Conservation (phyloP, 257 asterid species). For the Verbascum thapsus region DNA sequence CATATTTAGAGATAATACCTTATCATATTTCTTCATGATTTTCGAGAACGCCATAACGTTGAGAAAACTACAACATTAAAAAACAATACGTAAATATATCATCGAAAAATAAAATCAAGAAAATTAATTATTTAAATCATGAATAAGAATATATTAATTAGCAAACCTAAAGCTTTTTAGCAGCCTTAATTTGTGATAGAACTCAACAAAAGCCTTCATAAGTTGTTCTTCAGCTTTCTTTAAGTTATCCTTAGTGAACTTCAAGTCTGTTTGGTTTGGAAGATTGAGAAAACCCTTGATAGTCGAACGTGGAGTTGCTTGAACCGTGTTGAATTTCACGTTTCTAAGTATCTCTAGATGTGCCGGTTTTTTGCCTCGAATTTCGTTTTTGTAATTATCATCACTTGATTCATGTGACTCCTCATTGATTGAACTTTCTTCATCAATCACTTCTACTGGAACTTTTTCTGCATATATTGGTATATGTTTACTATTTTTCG, state of each 20-base stretch:
- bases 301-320: constrained; percentile 45
- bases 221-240: constrained; percentile 49
- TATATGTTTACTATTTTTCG: neutral
- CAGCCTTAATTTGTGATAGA: constrained; percentile 50
- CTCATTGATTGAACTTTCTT: constrained; percentile 30
- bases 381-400: constrained; percentile 4
- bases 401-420: constrained; percentile 18
- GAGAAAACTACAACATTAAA: constrained; percentile 43
- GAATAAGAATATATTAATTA: neutral
- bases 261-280: constrained; percentile 38
- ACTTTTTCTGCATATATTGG: constrained; percentile 38
- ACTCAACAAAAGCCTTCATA: constrained; percentile 48
- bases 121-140: neutral
- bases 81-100: constrained; percentile 17
- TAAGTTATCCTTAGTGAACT: constrained; percentile 48
- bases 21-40: constrained; percentile 66
- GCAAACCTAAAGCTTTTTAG: constrained; percentile 52
- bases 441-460: constrained; percentile 40
- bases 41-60: constrained; percentile 54
- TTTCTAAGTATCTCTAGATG: constrained; percentile 41
- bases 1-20: too few species aligned
- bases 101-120: neutral
- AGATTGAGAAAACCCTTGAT: constrained; percentile 44
- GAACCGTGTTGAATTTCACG: constrained; percentile 41
- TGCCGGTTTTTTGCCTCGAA: constrained; percentile 28